Evolutionary conservation across 768 basidiomycete species (phyloP).

Genomic region (Rickenella mellea): DNA sequence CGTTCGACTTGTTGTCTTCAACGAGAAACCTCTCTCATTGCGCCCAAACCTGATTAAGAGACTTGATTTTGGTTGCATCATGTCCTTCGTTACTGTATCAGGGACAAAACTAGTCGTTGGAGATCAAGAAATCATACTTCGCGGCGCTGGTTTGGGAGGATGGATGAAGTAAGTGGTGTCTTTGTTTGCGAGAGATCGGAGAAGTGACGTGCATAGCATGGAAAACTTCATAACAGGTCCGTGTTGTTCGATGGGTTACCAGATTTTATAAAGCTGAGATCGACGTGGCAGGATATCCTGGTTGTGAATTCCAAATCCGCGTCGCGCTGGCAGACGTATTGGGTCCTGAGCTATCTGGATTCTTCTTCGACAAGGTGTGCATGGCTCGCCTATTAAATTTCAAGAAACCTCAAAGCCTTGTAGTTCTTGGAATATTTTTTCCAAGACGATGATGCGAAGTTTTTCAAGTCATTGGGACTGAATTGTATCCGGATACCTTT

Average conservation of each 20-base stretch:
- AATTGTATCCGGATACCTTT: constrained; percentile 74
- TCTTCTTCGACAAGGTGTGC: constrained; percentile 77
- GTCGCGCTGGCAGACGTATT: constrained; percentile 56
- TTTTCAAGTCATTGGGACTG: constrained; percentile 70
- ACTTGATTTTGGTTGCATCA: no score
- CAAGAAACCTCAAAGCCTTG: neutral
- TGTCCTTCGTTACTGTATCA: constrained; percentile 47
- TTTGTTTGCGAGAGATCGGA: neutral
- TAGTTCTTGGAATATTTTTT: constrained; percentile 84
- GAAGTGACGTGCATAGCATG: constrained; percentile 34
- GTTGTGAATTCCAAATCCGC: constrained; percentile 73
- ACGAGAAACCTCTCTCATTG: no score
- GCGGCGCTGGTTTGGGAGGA: constrained; percentile 73
- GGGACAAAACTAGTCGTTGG: constrained; percentile 54
- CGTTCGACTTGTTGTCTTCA: no score
- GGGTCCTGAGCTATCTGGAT: constrained; percentile 57
- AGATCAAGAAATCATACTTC: constrained; percentile 46
- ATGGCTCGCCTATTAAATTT: neutral
- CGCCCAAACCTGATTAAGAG: no score
- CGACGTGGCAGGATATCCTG: constrained; percentile 50
- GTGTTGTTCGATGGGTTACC: neutral
- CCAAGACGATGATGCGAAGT: constrained; percentile 60
- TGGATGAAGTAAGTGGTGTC: constrained; percentile 70
- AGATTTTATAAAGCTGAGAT: constrained; percentile 3
- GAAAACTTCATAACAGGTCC: constrained; percentile 67